phyloP scores from a whole-genome alignment of 1,284 basidiomycete genomes.

The Leccinum solheimii region DNA sequence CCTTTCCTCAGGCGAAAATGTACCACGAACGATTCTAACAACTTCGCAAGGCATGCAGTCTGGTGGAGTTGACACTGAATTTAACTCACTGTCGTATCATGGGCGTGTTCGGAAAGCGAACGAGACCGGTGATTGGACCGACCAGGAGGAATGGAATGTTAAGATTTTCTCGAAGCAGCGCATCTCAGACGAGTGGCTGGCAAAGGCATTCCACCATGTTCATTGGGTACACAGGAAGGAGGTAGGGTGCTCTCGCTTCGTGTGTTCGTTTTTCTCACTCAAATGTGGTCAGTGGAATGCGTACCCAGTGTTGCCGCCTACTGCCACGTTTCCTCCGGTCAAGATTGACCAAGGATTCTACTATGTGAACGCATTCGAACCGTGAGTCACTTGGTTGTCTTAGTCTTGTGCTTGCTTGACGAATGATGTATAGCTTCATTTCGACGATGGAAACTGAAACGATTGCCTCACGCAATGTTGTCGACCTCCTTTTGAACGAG shows the following conservation, averaged over 20 bases:
- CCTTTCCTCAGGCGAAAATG: constrained; percentile 42
- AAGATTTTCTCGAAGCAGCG: constrained; percentile 83
- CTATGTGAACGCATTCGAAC: constrained; percentile 90
- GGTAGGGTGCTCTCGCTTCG: constrained; percentile 40
- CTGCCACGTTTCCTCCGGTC: constrained; percentile 69
- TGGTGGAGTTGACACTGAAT: constrained; percentile 65
- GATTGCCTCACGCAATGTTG: constrained; percentile 78
- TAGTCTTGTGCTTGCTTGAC: constrained; percentile 11
- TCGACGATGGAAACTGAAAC: constrained; percentile 94
- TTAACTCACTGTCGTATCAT: constrained; percentile 90
- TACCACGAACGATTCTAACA: constrained; percentile 76
- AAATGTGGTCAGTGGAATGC: constrained; percentile 63
- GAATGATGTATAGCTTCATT: constrained; percentile 52
- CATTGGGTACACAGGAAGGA: constrained; percentile 85
- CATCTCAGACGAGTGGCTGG: constrained; percentile 70
- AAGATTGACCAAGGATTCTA: constrained; percentile 77
- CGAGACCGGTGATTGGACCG: constrained; percentile 21
- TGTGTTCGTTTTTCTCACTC: constrained; percentile 3
- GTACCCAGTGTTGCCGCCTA: constrained; percentile 73
- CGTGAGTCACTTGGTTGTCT: constrained; percentile 45
- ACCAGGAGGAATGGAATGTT: constrained; percentile 63
- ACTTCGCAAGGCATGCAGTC: constrained; percentile 57
- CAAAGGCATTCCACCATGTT: constrained; percentile 67
- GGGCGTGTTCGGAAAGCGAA: constrained; percentile 46
- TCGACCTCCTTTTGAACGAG: constrained; percentile 72